phyloP scores from a whole-genome alignment of 768 basidiomycete genomes.

The Termitomyces eurrhizus region DNA sequence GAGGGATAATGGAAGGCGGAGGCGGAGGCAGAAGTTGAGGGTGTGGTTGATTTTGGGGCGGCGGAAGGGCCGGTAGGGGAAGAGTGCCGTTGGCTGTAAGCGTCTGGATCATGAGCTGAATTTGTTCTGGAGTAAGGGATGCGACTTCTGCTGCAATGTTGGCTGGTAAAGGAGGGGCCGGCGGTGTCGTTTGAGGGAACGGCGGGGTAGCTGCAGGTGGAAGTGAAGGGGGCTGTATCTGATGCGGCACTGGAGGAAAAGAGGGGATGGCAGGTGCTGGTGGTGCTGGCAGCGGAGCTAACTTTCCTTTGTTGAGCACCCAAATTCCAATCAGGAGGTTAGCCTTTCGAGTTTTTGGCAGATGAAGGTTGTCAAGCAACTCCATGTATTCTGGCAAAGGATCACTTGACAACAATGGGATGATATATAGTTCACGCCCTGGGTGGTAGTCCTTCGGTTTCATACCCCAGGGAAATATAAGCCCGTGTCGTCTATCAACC shows the following conservation, averaged over 20 bases:
- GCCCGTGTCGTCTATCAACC: slow-evolving; percentile 68
- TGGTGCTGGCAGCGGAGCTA: slow-evolving; percentile 38
- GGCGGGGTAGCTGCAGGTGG: slow-evolving; percentile 16
- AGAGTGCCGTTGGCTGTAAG: slow-evolving; percentile 40
- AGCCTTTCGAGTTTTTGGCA: slow-evolving; percentile 59
- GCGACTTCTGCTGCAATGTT: slow-evolving; percentile 70
- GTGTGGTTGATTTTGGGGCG: slow-evolving; percentile 8
- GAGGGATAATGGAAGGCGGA: slow-evolving; percentile 12
- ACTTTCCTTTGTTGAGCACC: slow-evolving; percentile 80
- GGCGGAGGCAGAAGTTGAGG: slow-evolving; percentile 14
- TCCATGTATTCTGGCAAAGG: slow-evolving; percentile 84
- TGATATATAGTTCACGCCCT: slow-evolving; percentile 84
- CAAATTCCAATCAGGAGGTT: slow-evolving; percentile 80
- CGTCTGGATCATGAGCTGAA: slow-evolving; percentile 61
- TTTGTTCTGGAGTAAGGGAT: slow-evolving; percentile 71
- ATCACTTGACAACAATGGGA: slow-evolving; percentile 65
- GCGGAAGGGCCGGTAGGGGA: slow-evolving; percentile 19
- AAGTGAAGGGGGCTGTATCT: slow-evolving; percentile 11
- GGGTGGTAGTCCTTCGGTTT: slow-evolving; percentile 69
- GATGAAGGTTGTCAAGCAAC: slow-evolving; percentile 67
- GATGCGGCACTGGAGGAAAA: slow-evolving; percentile 14
- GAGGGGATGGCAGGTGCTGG: slow-evolving; percentile 17
- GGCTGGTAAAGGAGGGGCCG: slow-evolving; percentile 29
- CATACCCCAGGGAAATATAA: slow-evolving; percentile 83
- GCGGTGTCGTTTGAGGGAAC: slow-evolving; percentile 17